A percentile compares a stretch with the other conserved stretches of the same genome.
Evolutionary conservation across 345 rosid genomes (phyloP).

Genomic region (Firmiana major): DNA sequence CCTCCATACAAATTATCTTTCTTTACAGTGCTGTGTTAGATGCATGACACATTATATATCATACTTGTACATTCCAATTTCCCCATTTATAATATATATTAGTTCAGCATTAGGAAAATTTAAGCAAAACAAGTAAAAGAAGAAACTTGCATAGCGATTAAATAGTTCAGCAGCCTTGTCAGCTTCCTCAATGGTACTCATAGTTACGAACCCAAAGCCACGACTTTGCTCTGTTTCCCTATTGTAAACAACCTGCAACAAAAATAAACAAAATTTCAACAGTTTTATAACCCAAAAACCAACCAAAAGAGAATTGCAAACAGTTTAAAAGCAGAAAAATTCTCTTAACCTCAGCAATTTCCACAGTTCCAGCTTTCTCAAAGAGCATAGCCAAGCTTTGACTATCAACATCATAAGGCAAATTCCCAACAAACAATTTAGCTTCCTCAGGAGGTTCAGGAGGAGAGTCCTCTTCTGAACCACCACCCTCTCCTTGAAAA

Average conservation of each 20-base stretch:
- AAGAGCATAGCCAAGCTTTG: conserved; percentile 77
- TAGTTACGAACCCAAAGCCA: conserved; percentile 91
- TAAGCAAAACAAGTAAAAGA: neutral
- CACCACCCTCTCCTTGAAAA: conserved; percentile 16
- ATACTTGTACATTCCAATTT: neutral
- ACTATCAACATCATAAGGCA: conserved; percentile 78
- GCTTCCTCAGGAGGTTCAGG: conserved; percentile 77
- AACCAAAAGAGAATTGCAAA: neutral
- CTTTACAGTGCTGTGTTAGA: neutral
- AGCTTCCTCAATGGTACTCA: conserved; percentile 86
- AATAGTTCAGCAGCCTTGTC: conserved; percentile 72
- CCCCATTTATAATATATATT: neutral
- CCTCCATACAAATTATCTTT: neutral
- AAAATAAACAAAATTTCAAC: neutral
- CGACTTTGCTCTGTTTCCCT: conserved; percentile 83
- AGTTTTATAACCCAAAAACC: conserved; percentile 3
- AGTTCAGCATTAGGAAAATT: neutral
- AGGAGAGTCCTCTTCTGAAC: conserved; percentile 24
- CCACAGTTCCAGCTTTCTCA: conserved; percentile 87
- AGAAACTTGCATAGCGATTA: conserved; percentile 62
- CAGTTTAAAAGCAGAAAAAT: neutral
- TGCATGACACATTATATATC: neutral
- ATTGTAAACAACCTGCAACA: conserved; percentile 70
- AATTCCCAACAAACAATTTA: conserved; percentile 81
- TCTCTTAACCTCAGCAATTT: conserved; percentile 75